phyloP scores from a whole-genome alignment of 2,329 filamentous ascomycete species.

The Cytospora paraplurivora region DNA sequence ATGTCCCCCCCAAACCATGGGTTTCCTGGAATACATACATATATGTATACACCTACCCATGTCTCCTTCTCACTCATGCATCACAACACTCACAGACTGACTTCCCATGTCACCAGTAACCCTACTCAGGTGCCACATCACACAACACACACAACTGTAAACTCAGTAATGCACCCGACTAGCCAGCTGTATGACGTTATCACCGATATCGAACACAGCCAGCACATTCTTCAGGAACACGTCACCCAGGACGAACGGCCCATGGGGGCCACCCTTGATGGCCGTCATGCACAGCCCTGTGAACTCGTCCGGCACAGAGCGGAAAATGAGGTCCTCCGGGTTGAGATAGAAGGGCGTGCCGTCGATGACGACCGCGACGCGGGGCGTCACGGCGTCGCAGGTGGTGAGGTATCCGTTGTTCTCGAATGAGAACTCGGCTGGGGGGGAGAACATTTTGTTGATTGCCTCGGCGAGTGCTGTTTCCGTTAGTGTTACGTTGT shows the following conservation, averaged over 20 bases:
- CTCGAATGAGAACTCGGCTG: conserved; percentile 49
- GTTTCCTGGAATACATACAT: too few relatives aligned
- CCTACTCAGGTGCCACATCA: too few relatives aligned
- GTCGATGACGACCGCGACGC: conserved; percentile 48
- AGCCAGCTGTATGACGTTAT: conserved; percentile 36
- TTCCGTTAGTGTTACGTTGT: not conserved
- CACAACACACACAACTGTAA: not conserved
- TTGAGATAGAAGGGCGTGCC: conserved; percentile 50
- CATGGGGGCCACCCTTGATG: conserved; percentile 46
- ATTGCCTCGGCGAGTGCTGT: conserved; percentile 51
- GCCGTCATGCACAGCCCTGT: conserved; percentile 53
- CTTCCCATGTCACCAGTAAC: not conserved
- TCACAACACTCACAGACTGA: not conserved
- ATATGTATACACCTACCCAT: too few relatives aligned
- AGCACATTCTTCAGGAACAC: conserved; percentile 55
- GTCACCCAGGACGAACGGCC: conserved; percentile 53
- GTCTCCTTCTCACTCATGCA: too few relatives aligned
- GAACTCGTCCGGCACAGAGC: conserved; percentile 43
- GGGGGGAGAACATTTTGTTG: conserved; percentile 49
- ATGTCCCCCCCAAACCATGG: too few relatives aligned
- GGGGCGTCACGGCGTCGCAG: conserved; percentile 50
- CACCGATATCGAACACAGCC: conserved; percentile 42
- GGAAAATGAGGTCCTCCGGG: conserved; percentile 51
- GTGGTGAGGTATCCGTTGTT: conserved; percentile 52
- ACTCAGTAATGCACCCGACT: conserved; percentile 31